These are phyloP conservation scores for Cladorrhinum sp. DNA, from an alignment of 2,329 filamentous ascomycete genomes.

Conservation along the genomic window DNA sequence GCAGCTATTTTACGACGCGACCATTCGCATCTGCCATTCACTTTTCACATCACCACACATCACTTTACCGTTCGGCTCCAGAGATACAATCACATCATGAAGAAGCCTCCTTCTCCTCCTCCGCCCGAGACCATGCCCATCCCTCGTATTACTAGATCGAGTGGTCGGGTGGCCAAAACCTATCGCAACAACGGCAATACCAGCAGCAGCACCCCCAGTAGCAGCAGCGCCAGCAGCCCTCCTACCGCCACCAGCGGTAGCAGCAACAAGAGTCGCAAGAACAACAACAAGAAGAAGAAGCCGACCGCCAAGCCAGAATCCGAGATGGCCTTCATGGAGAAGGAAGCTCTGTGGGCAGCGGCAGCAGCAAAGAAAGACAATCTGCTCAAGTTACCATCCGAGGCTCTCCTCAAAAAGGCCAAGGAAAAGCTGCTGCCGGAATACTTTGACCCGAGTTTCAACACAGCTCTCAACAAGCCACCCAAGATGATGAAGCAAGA, in stretches of 20 bases:
- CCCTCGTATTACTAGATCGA: neutral
- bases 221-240: too few relatives aligned
- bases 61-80: too few relatives aligned
- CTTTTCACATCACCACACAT: too few relatives aligned
- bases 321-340: neutral
- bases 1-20: neutral
- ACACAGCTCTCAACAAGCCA: conserved; percentile 5
- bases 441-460: conserved; percentile 12
- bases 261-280: too few relatives aligned
- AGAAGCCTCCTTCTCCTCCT: too few relatives aligned
- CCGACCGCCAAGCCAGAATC: neutral
- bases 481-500: neutral
- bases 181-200: neutral
- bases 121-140: neutral
- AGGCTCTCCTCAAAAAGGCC: neutral
- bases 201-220: too few relatives aligned
- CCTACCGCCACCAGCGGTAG: too few relatives aligned
- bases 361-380: neutral
- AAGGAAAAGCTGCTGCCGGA: neutral
- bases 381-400: neutral
- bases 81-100: too few relatives aligned
- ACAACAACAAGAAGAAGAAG: neutral
- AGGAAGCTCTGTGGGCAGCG: neutral
- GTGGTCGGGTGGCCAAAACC: neutral
- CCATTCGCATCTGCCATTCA: neutral